Evolutionary conservation across 2,329 filamentous ascomycete genomes (phyloP), one percentile per base, ranked within the genome.

Genomic region (Esteya vermicola): DNA sequence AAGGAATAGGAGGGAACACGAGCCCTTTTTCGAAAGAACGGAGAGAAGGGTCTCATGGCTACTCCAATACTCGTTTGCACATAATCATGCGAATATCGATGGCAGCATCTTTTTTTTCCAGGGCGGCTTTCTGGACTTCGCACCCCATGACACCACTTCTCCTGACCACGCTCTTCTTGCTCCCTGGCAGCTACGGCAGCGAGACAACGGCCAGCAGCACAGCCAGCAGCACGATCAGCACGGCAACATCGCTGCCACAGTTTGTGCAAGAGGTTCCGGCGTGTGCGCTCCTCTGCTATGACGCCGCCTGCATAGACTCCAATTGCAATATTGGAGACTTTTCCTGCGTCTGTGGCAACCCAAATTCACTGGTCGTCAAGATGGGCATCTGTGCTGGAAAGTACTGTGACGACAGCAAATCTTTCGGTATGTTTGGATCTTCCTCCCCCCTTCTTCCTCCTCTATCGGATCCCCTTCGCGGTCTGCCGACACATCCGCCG

Each of bases 321-420:
- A 40, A 36, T 20, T 50, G 48, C 40, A 12, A 16, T 2, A 37
- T 45, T 9, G 41, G 27, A 30, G 44, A 49, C 27, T 46, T 50
- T 22, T 9, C 5, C 13, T 50, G 48, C 28, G 44, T 50, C 19
- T 50, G 48, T 38, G 28, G 23, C n/a, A 49, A 50, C 43, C 47
- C 48, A 12, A 39, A 46, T 35, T 48, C 47, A 22, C 44, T 50
- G 7, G 43, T 47, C 6, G 48, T 49, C 32, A 48, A 50, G 42
- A 42, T 50, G 40, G 47, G 48, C 31, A 41, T 50, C 10, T 49
- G 48, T 21, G 42, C 42, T 10, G 48, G 47, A 20, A 40, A 22
- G 1, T 40, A 40, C 26, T 50, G 48, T 34, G 47, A 50, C 33
- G 36, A 41, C 21, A 5, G 9, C 9, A n/a, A 28, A 9, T 37